These are phyloP conservation scores for Hymenoscyphus salicellus DNA, from an alignment of 2,329 filamentous ascomycete genomes.

Conservation along the genomic window DNA sequence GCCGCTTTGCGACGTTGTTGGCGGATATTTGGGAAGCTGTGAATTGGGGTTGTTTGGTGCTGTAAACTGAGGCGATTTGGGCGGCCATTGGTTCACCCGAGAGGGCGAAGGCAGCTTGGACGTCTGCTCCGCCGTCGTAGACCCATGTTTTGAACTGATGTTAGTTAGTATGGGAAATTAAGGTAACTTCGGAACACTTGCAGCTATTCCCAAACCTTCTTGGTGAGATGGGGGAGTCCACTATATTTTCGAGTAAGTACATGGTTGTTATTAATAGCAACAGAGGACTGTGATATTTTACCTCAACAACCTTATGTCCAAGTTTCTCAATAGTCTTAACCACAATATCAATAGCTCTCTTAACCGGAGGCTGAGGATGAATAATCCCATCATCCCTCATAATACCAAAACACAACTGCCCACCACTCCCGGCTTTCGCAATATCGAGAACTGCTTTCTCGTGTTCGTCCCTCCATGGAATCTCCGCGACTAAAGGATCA, in stretches of 20 bases:
- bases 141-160: slow-evolving; percentile 37
- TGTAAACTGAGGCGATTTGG: slow-evolving; percentile 23
- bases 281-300: too few species aligned
- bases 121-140: slow-evolving; percentile 51
- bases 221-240: slow-evolving; percentile 56
- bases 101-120: slow-evolving; percentile 48
- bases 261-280: background rate
- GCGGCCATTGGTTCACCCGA: slow-evolving; percentile 51
- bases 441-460: slow-evolving; percentile 38
- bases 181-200: slow-evolving; percentile 37
- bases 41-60: slow-evolving; percentile 35
- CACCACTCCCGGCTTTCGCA: slow-evolving; percentile 36
- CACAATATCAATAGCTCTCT: slow-evolving; percentile 51
- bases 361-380: slow-evolving; percentile 55
- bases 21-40: slow-evolving; percentile 33
- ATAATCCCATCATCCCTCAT: slow-evolving; percentile 50
- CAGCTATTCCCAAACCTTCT: slow-evolving; percentile 39
- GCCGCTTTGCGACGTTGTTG: slow-evolving; percentile 50
- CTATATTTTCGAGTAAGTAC: background rate
- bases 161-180: slow-evolving; percentile 6
- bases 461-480: slow-evolving; percentile 59
- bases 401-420: slow-evolving; percentile 52
- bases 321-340: slow-evolving; percentile 47
- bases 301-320: slow-evolving; percentile 56
- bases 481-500: slow-evolving; percentile 62